Conservation (phyloP, 257 asterid species). For the Capsicum baccatum region DNA sequence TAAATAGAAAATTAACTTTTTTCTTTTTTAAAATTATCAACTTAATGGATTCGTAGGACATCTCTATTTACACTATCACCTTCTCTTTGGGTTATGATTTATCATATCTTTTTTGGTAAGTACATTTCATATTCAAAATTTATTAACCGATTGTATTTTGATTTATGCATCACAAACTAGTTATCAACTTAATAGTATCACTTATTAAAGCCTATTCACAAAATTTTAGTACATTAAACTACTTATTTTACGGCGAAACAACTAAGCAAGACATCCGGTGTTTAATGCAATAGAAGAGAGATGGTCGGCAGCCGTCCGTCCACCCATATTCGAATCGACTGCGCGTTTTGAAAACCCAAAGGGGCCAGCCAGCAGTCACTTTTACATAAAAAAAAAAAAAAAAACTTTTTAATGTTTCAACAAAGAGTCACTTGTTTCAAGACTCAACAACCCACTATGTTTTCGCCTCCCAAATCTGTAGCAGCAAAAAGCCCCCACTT, state of each 20-base stretch:
- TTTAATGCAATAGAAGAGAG: neutral
- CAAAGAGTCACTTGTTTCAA: neutral
- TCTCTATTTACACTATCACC: neutral
- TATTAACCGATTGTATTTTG: too few relatives aligned
- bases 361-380: neutral
- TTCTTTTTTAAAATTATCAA: too few relatives aligned
- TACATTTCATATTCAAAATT: too few relatives aligned
- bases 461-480: neutral
- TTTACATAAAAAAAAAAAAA: neutral
- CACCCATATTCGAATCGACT: neutral
- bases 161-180: too few relatives aligned
- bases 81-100: too few relatives aligned
- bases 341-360: neutral
- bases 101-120: too few relatives aligned
- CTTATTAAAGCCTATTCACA: too few relatives aligned
- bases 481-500: neutral
- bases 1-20: too few relatives aligned
- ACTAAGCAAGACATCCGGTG: neutral
- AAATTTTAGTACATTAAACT: too few relatives aligned
- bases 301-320: constrained; percentile 5
- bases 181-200: too few relatives aligned
- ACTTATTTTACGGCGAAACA: too few relatives aligned
- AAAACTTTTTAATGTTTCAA: neutral
- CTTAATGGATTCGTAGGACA: neutral
- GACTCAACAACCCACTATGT: constrained; percentile 27